Percentiles rank a stretch among this genome's conserved stretches.
phyloP scores from a whole-genome alignment of 768 basidiomycete genomes.

The Leucocoprinus birnbaumii region DNA sequence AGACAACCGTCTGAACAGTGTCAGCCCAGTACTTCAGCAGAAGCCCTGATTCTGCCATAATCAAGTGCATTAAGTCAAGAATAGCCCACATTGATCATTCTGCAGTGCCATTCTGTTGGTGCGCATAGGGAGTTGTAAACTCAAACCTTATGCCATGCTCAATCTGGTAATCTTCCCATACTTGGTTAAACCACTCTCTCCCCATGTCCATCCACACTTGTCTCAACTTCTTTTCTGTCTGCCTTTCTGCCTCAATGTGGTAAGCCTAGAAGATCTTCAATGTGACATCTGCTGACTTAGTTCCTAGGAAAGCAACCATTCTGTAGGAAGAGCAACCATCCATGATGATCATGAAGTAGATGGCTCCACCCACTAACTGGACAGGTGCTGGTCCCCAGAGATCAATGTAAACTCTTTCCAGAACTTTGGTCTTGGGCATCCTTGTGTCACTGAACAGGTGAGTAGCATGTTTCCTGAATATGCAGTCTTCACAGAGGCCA shows the following conservation, averaged over 20 bases:
- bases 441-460: slow-evolving; percentile 21
- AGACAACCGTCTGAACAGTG: slow-evolving; percentile 4
- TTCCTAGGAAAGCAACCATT: slow-evolving; percentile 17
- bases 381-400: slow-evolving; percentile 21
- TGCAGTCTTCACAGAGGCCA: slow-evolving; percentile 23
- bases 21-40: slow-evolving; percentile 18
- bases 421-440: slow-evolving; percentile 13
- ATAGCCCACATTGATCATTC: slow-evolving; percentile 26
- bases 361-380: slow-evolving; percentile 13
- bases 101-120: slow-evolving; percentile 26
- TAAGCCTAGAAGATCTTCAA: slow-evolving; percentile 15
- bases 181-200: slow-evolving; percentile 15
- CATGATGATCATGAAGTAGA: slow-evolving; percentile 22
- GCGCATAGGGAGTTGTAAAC: slow-evolving; percentile 23
- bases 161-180: background rate
- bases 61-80: slow-evolving; percentile 18
- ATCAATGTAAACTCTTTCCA: slow-evolving; percentile 20
- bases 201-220: background rate
- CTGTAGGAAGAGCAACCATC: slow-evolving; percentile 18
- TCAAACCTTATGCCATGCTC: slow-evolving; percentile 11
- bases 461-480: slow-evolving; percentile 19
- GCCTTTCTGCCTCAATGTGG: slow-evolving; percentile 13
- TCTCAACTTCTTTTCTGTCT: slow-evolving; percentile 15
- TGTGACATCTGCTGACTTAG: slow-evolving; percentile 19
- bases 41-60: slow-evolving; percentile 20